Conservation (phyloP, 352 stramenopile species). For the Ophiocytium majus region DNA sequence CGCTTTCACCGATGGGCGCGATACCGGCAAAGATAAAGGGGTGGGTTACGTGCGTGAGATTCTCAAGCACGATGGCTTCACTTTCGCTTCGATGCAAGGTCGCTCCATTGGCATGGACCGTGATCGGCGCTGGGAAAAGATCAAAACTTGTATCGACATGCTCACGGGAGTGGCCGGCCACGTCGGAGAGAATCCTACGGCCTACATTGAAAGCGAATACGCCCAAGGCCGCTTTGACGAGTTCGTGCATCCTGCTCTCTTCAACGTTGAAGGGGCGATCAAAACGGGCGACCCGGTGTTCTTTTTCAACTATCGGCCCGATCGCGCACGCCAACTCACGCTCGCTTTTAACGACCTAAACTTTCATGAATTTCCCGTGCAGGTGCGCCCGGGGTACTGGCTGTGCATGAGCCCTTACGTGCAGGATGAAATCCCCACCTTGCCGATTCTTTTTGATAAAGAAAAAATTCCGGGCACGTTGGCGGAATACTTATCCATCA, state of each 20-base stretch:
- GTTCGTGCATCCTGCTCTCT: constrained; percentile 8
- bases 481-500: constrained; percentile 10
- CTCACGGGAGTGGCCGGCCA: neutral
- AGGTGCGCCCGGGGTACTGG: constrained; percentile 1
- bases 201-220: constrained; percentile 9
- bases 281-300: neutral
- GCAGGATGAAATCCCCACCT: neutral
- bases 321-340: constrained; percentile 4
- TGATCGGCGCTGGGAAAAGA: constrained; percentile 13
- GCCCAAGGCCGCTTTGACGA: neutral
- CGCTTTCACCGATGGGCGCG: constrained; percentile 2
- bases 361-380: neutral
- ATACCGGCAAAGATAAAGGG: constrained; percentile 6
- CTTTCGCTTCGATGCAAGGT: neutral
- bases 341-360: neutral
- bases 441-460: constrained; percentile 18
- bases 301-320: constrained; percentile 12
- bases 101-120: constrained; percentile 12
- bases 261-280: neutral
- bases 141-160: neutral
- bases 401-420: constrained; percentile 12
- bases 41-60: constrained; percentile 2
- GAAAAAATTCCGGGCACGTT: constrained; percentile 15
- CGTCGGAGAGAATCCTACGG: neutral
- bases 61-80: constrained; percentile 10